A percentile compares a stretch with the other conserved stretches of the same genome.
Evolutionary conservation across 2,329 filamentous ascomycete species (phyloP).

Genomic region (Calonectria hongkongensis): DNA sequence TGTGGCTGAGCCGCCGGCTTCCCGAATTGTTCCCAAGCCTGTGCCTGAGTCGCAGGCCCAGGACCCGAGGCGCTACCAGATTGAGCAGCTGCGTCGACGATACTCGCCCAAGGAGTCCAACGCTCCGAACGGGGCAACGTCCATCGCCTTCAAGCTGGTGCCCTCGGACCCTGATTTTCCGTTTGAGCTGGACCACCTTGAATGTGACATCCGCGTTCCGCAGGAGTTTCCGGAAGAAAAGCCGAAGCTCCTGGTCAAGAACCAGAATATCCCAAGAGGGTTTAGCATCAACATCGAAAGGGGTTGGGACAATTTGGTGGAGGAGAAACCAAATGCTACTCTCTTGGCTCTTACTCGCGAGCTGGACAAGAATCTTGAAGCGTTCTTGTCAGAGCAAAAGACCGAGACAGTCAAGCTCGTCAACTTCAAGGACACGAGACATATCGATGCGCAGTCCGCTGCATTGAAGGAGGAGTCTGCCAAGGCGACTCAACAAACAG

Average conservation of each 20-base stretch:
- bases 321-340: constrained; percentile 72
- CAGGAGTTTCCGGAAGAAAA: constrained; percentile 74
- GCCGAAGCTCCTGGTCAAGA: constrained; percentile 78
- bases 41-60: constrained; percentile 77
- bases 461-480: constrained; percentile 27
- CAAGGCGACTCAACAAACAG: constrained; percentile 19
- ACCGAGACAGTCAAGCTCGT: constrained; percentile 83
- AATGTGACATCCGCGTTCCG: constrained; percentile 81
- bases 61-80: constrained; percentile 83
- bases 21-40: constrained; percentile 78
- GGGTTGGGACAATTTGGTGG: constrained; percentile 81
- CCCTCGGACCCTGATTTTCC: constrained; percentile 91
- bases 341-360: constrained; percentile 80
- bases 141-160: constrained; percentile 77
- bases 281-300: constrained; percentile 86
- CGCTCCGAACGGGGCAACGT: constrained; percentile 69
- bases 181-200: constrained; percentile 81
- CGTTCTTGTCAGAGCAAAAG: constrained; percentile 81
- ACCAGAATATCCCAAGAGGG: constrained; percentile 81
- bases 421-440: constrained; percentile 74
- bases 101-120: constrained; percentile 72
- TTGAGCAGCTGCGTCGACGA: constrained; percentile 82
- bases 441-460: constrained; percentile 58
- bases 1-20: constrained; percentile 64
- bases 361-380: constrained; percentile 83